These are phyloP conservation scores for Astrephomene gubernaculifera DNA, from an alignment of 139 green algal species.

Conservation along the genomic window DNA sequence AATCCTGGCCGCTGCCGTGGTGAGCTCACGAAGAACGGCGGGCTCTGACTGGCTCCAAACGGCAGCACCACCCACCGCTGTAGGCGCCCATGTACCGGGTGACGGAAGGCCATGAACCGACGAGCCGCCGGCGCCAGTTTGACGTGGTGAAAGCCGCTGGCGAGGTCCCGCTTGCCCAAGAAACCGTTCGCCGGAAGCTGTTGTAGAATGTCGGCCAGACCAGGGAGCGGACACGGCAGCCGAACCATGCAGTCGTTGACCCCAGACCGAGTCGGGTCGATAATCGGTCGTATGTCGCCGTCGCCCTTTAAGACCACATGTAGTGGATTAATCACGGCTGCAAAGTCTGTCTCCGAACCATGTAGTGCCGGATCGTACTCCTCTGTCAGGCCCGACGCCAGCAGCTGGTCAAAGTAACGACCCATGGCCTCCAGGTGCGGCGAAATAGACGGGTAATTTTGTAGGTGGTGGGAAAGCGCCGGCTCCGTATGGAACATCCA, in stretches of 20 bases:
- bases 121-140: not conserved
- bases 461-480: not conserved
- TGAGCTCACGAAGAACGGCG: slow-evolving; percentile 23
- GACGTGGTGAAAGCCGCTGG: slow-evolving; percentile 25
- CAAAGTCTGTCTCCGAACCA: not conserved
- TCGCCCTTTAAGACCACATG: not conserved
- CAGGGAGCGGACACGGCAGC: slow-evolving; percentile 33
- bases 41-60: slow-evolving; percentile 36
- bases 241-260: slow-evolving; percentile 21
- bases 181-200: not conserved
- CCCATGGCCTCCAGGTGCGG: not conserved
- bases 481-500: not conserved
- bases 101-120: slow-evolving; percentile 21
- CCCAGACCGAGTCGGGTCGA: slow-evolving; percentile 4
- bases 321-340: slow-evolving; percentile 8
- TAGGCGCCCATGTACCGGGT: not conserved
- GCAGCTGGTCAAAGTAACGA: not conserved
- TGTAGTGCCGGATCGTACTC: not conserved
- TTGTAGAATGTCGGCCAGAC: not conserved
- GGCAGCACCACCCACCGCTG: slow-evolving; percentile 29
- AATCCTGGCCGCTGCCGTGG: slow-evolving; percentile 8
- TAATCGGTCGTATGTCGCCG: slow-evolving; percentile 1
- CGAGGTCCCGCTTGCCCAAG: slow-evolving; percentile 27
- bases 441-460: not conserved
- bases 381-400: not conserved